Evolutionary conservation across 2,329 filamentous ascomycete species (phyloP).

Genomic region (Bimuria novae-zelandiae): DNA sequence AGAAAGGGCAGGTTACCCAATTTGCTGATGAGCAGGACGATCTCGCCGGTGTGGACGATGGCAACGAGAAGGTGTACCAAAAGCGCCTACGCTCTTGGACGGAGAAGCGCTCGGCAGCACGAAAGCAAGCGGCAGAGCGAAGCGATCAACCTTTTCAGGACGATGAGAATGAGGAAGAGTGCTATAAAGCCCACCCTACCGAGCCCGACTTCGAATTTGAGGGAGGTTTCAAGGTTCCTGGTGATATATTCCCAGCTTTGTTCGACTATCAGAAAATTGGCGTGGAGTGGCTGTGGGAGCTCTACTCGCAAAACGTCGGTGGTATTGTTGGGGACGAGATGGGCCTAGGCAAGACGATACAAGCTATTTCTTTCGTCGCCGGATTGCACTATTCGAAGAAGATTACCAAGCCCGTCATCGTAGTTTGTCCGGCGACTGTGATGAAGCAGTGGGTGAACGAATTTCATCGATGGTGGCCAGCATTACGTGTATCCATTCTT

Average conservation of each 20-base stretch:
- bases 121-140: conserved; percentile 52
- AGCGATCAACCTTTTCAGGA: conserved; percentile 26
- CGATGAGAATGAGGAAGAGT: conserved; percentile 63
- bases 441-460: conserved; percentile 98
- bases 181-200: conserved; percentile 85
- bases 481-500: conserved; percentile 91
- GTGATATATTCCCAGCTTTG: conserved; percentile 88
- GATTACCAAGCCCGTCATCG: conserved; percentile 80
- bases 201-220: conserved; percentile 75
- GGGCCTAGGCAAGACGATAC: conserved; percentile 95
- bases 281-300: conserved; percentile 92
- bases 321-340: conserved; percentile 98
- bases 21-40: conserved; percentile 53
- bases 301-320: conserved; percentile 86
- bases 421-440: conserved; percentile 92
- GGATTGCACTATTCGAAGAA: conserved; percentile 90
- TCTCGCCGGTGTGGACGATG: conserved; percentile 77
- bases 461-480: conserved; percentile 99
- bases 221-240: conserved; percentile 78
- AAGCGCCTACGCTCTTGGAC: conserved; percentile 77
- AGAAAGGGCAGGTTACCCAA: conserved; percentile 23
- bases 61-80: conserved; percentile 82
- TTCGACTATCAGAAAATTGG: conserved; percentile 98
- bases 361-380: conserved; percentile 81
- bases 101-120: conserved; percentile 63